phyloP scores from a whole-genome alignment of 257 asterid species.

The Salvia hispanica region DNA sequence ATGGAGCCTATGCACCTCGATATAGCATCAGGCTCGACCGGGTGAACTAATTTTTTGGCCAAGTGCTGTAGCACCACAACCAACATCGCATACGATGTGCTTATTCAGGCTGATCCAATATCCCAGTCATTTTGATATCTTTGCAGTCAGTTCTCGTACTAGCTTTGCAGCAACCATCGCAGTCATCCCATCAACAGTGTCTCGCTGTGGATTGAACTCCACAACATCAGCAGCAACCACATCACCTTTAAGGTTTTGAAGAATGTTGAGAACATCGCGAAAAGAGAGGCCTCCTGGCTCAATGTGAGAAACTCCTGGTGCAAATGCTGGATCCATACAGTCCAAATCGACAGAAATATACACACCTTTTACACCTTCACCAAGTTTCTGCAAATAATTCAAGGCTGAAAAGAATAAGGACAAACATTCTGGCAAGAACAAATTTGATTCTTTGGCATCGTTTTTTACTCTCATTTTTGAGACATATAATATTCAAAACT shows the following conservation, averaged over 20 bases:
- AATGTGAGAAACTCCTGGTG: slow-evolving; percentile 98
- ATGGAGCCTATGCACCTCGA: slow-evolving; percentile 17
- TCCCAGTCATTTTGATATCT: slow-evolving; percentile 69
- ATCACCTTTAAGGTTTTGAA: slow-evolving; percentile 89
- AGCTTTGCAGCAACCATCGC: slow-evolving; percentile 98
- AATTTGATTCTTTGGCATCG: not conserved
- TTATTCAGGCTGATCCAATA: slow-evolving; percentile 10
- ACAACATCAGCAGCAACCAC: slow-evolving; percentile 97
- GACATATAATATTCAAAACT: not conserved
- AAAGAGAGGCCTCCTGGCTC: slow-evolving; percentile 99
- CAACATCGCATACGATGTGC: not conserved
- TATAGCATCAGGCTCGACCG: not conserved
- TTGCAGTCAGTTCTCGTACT: slow-evolving; percentile 86
- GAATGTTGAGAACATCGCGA: slow-evolving; percentile 91
- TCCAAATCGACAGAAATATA: slow-evolving; percentile 88
- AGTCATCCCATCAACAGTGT: slow-evolving; percentile 98
- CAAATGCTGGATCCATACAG: slow-evolving; percentile 95
- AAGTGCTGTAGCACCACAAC: not conserved
- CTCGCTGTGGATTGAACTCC: slow-evolving; percentile 96
- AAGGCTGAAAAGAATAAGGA: slow-evolving; percentile 10
- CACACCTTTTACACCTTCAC: slow-evolving; percentile 97
- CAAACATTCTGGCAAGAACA: not conserved
- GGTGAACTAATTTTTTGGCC: not conserved
- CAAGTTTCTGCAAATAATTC: slow-evolving; percentile 69
- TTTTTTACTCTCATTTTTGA: not conserved